Conservation (phyloP, 2,329 filamentous ascomycete species). For the Erysiphe pisi region DNA sequence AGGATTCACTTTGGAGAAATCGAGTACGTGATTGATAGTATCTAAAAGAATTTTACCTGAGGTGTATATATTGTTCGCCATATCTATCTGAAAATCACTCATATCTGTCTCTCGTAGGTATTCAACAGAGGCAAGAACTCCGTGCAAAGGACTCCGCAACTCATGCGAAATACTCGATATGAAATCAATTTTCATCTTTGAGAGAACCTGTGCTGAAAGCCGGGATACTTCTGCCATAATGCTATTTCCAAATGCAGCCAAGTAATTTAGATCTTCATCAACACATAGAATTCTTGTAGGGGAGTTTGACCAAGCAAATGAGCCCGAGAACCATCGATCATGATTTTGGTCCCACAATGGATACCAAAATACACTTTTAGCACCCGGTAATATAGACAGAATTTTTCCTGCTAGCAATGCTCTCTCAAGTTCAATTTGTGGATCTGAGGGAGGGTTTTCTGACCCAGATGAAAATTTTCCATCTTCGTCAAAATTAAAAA, state of each 20-base stretch:
- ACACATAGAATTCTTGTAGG: constrained; percentile 41
- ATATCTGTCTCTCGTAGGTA: constrained; percentile 45
- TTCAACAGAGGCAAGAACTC: constrained; percentile 47
- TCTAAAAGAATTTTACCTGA: constrained; percentile 46
- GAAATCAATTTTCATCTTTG: constrained; percentile 42
- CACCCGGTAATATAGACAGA: constrained; percentile 38
- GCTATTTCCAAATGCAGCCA: constrained; percentile 45
- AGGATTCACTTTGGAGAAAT: constrained; percentile 47
- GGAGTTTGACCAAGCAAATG: constrained; percentile 43
- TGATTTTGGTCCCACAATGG: constrained; percentile 43
- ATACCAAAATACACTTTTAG: constrained; percentile 42
- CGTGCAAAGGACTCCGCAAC: constrained; percentile 50
- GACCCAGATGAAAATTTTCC: constrained; percentile 34
- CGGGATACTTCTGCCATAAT: constrained; percentile 48
- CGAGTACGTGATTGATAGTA: constrained; percentile 45
- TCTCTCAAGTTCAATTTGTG: constrained; percentile 32
- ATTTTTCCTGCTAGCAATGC: constrained; percentile 36
- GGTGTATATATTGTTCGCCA: constrained; percentile 43
- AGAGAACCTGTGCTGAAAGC: constrained; percentile 39
- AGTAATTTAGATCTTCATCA: constrained; percentile 44
- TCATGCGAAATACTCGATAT: constrained; percentile 53
- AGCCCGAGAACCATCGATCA: constrained; percentile 43
- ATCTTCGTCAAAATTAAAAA: constrained; percentile 36
- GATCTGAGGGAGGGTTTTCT: constrained; percentile 29
- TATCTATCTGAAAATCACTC: constrained; percentile 41